phyloP scores from a whole-genome alignment of 129 eudicot species.

The Centella asiatica region DNA sequence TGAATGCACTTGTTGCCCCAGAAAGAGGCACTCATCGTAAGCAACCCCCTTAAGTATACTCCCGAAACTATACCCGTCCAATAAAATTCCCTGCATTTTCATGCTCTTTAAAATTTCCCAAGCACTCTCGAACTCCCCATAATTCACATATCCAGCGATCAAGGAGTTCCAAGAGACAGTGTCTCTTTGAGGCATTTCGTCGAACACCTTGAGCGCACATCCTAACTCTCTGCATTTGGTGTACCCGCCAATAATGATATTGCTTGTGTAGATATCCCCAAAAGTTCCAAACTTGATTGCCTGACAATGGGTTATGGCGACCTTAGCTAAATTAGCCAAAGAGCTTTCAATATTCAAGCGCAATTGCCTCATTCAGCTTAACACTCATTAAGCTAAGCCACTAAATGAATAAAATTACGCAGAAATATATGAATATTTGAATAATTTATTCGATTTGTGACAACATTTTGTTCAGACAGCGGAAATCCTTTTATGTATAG shows the following conservation, averaged over 20 bases:
- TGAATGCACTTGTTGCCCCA: conserved; percentile 62
- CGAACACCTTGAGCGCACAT: conserved; percentile 65
- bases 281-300: conserved; percentile 45
- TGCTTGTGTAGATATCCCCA: conserved; percentile 47
- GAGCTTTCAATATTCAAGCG: conserved; percentile 4
- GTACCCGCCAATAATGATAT: conserved; percentile 43
- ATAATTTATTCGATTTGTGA: too few relatives aligned
- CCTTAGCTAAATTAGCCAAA: conserved; percentile 12
- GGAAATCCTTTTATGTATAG: too few relatives aligned
- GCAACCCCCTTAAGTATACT: conserved; percentile 80
- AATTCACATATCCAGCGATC: conserved; percentile 59
- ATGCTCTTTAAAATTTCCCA: conserved; percentile 56
- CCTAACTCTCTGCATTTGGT: conserved; percentile 38
- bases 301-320: conserved; percentile 42
- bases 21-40: conserved; percentile 21
- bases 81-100: conserved; percentile 40
- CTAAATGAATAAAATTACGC: too few relatives aligned
- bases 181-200: conserved; percentile 67
- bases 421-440: too few relatives aligned
- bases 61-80: conserved; percentile 68
- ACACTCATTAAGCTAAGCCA: too few relatives aligned
- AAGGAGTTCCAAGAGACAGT: conserved; percentile 75
- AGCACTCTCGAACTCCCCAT: conserved; percentile 31
- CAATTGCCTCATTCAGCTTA: conserved; percentile 13
- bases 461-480: too few relatives aligned